Evolutionary conservation across 805 yeast species (phyloP).

Genomic region (Komagataella pseudopastoris): DNA sequence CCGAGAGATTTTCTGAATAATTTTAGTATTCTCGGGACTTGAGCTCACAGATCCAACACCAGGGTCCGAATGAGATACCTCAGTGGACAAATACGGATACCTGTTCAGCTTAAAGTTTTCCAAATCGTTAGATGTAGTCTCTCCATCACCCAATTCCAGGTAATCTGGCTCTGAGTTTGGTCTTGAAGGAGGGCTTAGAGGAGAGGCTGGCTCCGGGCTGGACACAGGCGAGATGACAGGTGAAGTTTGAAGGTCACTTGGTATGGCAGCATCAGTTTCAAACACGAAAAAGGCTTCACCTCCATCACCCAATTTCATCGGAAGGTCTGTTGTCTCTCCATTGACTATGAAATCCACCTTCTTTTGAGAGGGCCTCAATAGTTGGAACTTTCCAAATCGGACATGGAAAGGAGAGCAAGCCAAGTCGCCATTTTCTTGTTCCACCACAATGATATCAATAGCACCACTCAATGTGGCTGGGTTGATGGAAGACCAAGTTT

Average conservation of each 20-base stretch:
- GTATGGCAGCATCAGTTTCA: constrained; percentile 66
- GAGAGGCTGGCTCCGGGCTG: constrained; percentile 41
- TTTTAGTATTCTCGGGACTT: background rate
- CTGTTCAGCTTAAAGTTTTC: background rate
- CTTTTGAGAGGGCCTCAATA: constrained; percentile 88
- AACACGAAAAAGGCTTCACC: constrained; percentile 98
- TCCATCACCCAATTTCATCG: constrained; percentile 95
- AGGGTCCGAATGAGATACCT: constrained; percentile 7
- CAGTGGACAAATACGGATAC: background rate
- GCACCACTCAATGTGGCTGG: constrained; percentile 97
- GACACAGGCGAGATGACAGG: constrained; percentile 63
- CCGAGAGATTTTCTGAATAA: constrained; percentile 41
- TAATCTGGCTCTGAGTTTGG: constrained; percentile 31
- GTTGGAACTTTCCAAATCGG: constrained; percentile 87
- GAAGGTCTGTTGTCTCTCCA: constrained; percentile 66
- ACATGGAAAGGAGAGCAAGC: constrained; percentile 96
- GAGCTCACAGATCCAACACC: constrained; percentile 4
- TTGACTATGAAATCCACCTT: constrained; percentile 84
- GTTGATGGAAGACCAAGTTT: constrained; percentile 93
- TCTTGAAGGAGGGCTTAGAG: constrained; percentile 1
- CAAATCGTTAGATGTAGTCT: constrained; percentile 1
- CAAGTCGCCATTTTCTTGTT: constrained; percentile 58
- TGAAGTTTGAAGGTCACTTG: constrained; percentile 68
- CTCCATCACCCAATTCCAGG: constrained; percentile 29
- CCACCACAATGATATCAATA: constrained; percentile 89